These are phyloP conservation scores for Cokeromyces recurvatus DNA, from an alignment of 371 early-diverging fungal genomes.

Conservation along the genomic window DNA sequence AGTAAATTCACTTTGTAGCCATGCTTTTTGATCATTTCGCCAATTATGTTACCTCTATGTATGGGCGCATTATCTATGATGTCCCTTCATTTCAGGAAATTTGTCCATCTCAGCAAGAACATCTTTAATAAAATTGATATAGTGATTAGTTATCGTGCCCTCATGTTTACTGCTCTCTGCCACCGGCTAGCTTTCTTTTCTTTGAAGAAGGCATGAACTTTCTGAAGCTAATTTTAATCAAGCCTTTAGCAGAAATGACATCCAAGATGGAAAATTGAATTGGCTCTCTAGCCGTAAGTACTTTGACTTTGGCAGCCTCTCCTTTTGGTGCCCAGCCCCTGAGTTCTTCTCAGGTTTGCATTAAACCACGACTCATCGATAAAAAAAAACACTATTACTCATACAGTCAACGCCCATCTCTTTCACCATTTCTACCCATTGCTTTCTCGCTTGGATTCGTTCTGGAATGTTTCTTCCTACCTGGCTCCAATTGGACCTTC, in stretches of 20 bases:
- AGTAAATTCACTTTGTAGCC: constrained; percentile 3
- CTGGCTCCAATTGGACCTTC: constrained; percentile 1
- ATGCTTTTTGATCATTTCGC: neutral
- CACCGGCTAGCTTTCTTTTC: constrained; percentile 12
- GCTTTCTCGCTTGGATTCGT: constrained; percentile 7
- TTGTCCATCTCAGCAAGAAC: constrained; percentile 15
- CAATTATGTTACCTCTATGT: constrained; percentile 2
- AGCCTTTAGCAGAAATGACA: constrained; percentile 1
- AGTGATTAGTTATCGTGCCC: constrained; percentile 7
- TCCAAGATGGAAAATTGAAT: constrained; percentile 5
- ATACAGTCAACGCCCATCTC: constrained; percentile 6
- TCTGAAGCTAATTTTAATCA: constrained; percentile 14
- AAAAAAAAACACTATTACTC: constrained; percentile 1
- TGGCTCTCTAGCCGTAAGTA: constrained; percentile 6
- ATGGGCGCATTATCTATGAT: constrained; percentile 13
- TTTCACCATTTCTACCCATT: constrained; percentile 1
- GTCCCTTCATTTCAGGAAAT: too few species aligned
- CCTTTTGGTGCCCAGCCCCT: too few species aligned
- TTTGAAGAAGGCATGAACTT: constrained; percentile 10
- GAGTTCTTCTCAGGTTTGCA: too few species aligned
- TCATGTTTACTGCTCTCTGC: constrained; percentile 10
- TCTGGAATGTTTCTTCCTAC: constrained; percentile 6
- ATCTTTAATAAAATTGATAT: constrained; percentile 14
- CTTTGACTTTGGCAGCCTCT: constrained; percentile 3
- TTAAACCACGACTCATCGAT: too few species aligned